Percentiles rank a stretch among this genome's conserved stretches.
Conservation (phyloP, 192 early-diverging fungal species). For the Backusella parvicylindrica region DNA sequence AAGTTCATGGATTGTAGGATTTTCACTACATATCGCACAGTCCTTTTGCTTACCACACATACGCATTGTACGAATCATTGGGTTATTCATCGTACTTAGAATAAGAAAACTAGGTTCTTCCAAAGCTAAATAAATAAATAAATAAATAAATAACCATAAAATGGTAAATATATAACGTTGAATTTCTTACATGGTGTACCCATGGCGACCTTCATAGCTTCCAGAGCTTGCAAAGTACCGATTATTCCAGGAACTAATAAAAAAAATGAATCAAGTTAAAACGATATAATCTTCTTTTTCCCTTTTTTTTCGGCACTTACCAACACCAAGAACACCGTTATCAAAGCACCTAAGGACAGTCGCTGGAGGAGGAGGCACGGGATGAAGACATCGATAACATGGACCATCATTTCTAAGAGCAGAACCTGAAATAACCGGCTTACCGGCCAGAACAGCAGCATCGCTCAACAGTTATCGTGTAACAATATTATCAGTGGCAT, state of each 20-base stretch:
- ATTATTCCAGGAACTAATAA: slow-evolving; percentile 81
- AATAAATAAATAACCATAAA: slow-evolving; percentile 4
- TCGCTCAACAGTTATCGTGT: slow-evolving; percentile 95
- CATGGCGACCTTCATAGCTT: slow-evolving; percentile 81
- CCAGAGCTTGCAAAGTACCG: slow-evolving; percentile 89
- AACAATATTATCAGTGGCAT: slow-evolving; percentile 92
- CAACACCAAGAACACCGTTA: slow-evolving; percentile 86
- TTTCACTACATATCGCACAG: slow-evolving; percentile 82
- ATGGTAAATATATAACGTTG: background rate
- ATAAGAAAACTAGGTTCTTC: slow-evolving; percentile 70
- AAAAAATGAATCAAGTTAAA: background rate
- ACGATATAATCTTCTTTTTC: too few species aligned
- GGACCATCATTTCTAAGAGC: slow-evolving; percentile 91
- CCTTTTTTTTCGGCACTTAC: slow-evolving; percentile 39
- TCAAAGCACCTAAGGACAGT: slow-evolving; percentile 88
- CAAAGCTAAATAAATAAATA: slow-evolving; percentile 3
- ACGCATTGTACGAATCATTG: slow-evolving; percentile 76
- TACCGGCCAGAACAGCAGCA: slow-evolving; percentile 75
- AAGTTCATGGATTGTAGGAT: slow-evolving; percentile 70
- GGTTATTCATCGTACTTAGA: slow-evolving; percentile 64
- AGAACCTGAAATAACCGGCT: slow-evolving; percentile 85
- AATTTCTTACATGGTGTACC: slow-evolving; percentile 27
- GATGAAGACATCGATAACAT: slow-evolving; percentile 95
- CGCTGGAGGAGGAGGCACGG: slow-evolving; percentile 86
- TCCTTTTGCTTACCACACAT: slow-evolving; percentile 60